Evolutionary conservation across 139 green algal genomes (phyloP), one percentile per base, ranked within the genome.

Genomic region (Coccomyxa sp.): DNA sequence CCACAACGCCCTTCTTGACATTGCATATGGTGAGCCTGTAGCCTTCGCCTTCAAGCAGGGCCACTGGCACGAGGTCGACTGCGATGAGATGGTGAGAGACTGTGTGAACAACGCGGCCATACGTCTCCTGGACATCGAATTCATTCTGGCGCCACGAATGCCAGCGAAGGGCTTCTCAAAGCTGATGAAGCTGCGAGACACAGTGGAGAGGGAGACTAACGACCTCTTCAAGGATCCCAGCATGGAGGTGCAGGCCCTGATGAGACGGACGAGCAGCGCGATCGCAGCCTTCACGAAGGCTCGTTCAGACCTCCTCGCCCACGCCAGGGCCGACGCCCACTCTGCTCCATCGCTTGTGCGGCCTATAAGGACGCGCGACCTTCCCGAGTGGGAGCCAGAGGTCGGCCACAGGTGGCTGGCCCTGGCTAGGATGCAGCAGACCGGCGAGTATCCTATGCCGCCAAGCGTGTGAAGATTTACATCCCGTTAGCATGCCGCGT

Each of bases 111-210:
- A 64, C 50, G 50, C 50, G 50, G 50, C 50, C 50, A 64, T 64
- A 64, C 50, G 50, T 64, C 50, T 64, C 50, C 50, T 64, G 50
- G 50, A 64, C 50, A 64, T 64, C 50, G 50, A 64, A 64, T 64
- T 64, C 50, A 64, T 64, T 64, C 50, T 64, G 5, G 50, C 50
- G 50, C 50, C 50, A 64, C 50, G 50, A 64, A 64, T 64, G 50
- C 50, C 50, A 64, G 50, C 5, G 4, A 64, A 64, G 50, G 50
- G 50, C 50, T 64, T 64, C 3, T 64, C 50, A 64, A 64, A 64
- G 50, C 50, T 64, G 50, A 64, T 64, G 50, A 64, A 64, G 50
- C 50, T 64, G 50, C 50, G 50, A 64, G 50, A 64, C 50, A 64
- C 50, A 64, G 50, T 64, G 50, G 50, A 64, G 50, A 64, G 50